Base-by-base conservation (phyloP, 2,329 filamentous ascomycete species). In the Gnomoniopsis smithogilvyi region DNA sequence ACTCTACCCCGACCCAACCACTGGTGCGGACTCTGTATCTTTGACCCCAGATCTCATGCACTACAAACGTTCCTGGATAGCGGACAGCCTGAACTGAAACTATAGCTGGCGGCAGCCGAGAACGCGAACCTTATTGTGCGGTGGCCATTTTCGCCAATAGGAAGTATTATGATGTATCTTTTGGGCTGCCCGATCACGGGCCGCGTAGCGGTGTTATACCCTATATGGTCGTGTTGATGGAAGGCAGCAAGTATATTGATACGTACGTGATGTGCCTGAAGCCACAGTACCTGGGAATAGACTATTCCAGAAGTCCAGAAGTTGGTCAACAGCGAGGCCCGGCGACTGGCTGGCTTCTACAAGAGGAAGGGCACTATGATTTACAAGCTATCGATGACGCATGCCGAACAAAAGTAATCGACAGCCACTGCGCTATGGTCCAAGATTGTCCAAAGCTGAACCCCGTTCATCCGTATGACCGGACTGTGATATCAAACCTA, bases 231-330 rank as follows among this genome's bases (percentile, higher is more conserved):
- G 65, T 71, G 12, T 54, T 57, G 3, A 59, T 62, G 7, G 68
- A 74, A 54, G 73, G 74, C 38, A 74, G 78, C 26, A 65, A 79
- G 14, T 86, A 85, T 67, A 76, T 80, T 21, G 83, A 86, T 63
- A 83, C 84, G 50, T 83, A 86, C 66, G 82, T 85, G 24, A 78
- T 84, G 65, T 80, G 80, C 12, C 69, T 85, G 19, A 75, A 75
- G 24, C 78, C 19, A 21, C 45, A 2, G 45, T 19, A 11, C 19
- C 45, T 11, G 6, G 45, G 19, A 19, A 47, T 11, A 19, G 45
- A 10, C 19, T 47, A 11, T 24, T 47, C 11, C 4, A 21, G 14
- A 22, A 24, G 22, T 47, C 11, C 4, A 21, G 14, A 22, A 24
- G 19, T 24, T 47, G 45, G 24, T 47, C 45, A 21, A 47, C 45